phyloP scores from a whole-genome alignment of 73 alveolate genomes.

The Effrenium voratum region DNA sequence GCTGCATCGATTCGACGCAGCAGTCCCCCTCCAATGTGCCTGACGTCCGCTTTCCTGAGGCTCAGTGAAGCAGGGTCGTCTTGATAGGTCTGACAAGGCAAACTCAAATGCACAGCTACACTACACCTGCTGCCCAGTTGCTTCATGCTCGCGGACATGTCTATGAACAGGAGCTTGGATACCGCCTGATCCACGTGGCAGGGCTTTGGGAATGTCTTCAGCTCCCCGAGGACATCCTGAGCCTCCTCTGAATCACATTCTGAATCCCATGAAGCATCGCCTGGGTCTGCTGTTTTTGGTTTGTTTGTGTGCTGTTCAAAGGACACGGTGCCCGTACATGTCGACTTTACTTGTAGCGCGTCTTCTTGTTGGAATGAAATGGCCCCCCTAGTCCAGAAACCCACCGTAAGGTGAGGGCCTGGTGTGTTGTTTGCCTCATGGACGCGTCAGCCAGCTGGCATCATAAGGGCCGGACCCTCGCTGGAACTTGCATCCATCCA shows the following conservation, averaged over 20 bases:
- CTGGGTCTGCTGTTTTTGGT: not conserved
- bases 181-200: not conserved
- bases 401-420: not conserved
- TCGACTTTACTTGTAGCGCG: no score
- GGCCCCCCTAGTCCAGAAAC: not conserved
- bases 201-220: conserved; percentile 20
- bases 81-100: no score
- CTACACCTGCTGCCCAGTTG: no score
- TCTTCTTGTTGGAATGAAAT: no score
- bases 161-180: conserved; percentile 39
- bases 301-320: not conserved
- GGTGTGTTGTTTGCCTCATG: not conserved
- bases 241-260: conserved; percentile 19
- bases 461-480: conserved; percentile 35
- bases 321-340: not conserved
- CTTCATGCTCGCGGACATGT: conserved; percentile 38
- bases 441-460: no score
- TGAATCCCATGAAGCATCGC: conserved; percentile 6
- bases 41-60: conserved; percentile 5
- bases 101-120: no score
- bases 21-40: not conserved
- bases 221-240: conserved; percentile 12
- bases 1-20: conserved; percentile 58
- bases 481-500: conserved; percentile 21
- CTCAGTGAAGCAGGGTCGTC: no score